A percentile compares a stretch with the other conserved stretches of the same genome.
phyloP scores from a whole-genome alignment of 768 basidiomycete species.

The Tulasnella sp. region DNA sequence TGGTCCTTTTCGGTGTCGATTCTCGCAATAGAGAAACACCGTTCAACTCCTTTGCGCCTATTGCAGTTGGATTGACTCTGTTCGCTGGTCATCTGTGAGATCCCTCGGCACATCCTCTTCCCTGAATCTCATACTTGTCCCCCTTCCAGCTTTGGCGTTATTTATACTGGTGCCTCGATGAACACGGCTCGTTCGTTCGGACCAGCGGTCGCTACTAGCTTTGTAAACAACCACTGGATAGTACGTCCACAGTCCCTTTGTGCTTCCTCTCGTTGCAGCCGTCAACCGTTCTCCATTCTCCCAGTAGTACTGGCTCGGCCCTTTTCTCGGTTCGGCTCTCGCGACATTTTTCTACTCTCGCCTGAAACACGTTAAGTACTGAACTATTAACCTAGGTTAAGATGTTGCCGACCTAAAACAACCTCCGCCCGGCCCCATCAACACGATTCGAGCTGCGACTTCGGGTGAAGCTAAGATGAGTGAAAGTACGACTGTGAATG shows the following conservation, averaged over 20 bases:
- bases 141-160: conserved; percentile 20
- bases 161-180: conserved; percentile 25
- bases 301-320: conserved; percentile 29
- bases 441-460: background rate
- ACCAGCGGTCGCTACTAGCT: conserved; percentile 24
- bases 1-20: conserved; percentile 23
- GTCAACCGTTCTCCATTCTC: too few species aligned
- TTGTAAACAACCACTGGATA: conserved; percentile 11
- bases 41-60: conserved; percentile 21
- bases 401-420: conserved; percentile 22
- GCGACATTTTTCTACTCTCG: conserved; percentile 27
- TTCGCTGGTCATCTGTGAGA: conserved; percentile 22
- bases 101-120: too few species aligned
- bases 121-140: too few species aligned
- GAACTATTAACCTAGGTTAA: conserved; percentile 30
- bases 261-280: background rate
- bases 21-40: conserved; percentile 24
- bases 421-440: conserved; percentile 10
- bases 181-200: conserved; percentile 26
- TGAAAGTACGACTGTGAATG: background rate
- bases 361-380: conserved; percentile 24
- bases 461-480: background rate
- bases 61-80: conserved; percentile 22
- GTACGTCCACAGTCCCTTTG: conserved; percentile 6
- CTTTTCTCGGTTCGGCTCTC: conserved; percentile 30